phyloP scores from a whole-genome alignment of 352 stramenopile genomes.

The Globisporangium lucens region DNA sequence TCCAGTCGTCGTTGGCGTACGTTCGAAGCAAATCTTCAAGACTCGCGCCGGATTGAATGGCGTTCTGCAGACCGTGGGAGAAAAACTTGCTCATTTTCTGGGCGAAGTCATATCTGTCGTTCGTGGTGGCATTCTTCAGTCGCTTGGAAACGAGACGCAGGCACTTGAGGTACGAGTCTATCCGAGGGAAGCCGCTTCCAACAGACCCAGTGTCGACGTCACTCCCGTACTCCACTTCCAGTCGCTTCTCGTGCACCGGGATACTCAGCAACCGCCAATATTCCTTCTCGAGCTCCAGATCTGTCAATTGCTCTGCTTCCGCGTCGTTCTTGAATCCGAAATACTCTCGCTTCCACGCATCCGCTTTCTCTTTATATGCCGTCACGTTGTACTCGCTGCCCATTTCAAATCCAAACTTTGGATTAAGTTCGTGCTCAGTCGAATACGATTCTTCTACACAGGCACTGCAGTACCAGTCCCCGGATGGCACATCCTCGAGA shows the following conservation, averaged over 20 bases:
- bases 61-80: constrained; percentile 42
- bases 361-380: constrained; percentile 81
- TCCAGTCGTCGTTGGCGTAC: constrained; percentile 92
- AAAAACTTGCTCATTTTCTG: constrained; percentile 50
- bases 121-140: constrained; percentile 44
- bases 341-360: constrained; percentile 79
- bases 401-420: constrained; percentile 84
- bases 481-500: constrained; percentile 48
- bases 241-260: constrained; percentile 66
- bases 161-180: constrained; percentile 54
- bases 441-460: constrained; percentile 63
- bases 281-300: constrained; percentile 77
- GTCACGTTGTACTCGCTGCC: constrained; percentile 73
- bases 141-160: constrained; percentile 49
- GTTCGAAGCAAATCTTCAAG: constrained; percentile 57
- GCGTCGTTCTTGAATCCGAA: constrained; percentile 47
- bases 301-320: constrained; percentile 41
- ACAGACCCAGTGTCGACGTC: constrained; percentile 87
- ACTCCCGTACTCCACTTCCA: constrained; percentile 91
- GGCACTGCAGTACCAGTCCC: constrained; percentile 78
- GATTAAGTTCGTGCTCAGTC: constrained; percentile 36
- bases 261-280: constrained; percentile 88
- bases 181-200: constrained; percentile 85
- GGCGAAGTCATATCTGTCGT: constrained; percentile 25
- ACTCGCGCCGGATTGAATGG: constrained; percentile 19